Evolutionary conservation across 331 rosid species (phyloP).

Genomic region (Quercus lobata): DNA sequence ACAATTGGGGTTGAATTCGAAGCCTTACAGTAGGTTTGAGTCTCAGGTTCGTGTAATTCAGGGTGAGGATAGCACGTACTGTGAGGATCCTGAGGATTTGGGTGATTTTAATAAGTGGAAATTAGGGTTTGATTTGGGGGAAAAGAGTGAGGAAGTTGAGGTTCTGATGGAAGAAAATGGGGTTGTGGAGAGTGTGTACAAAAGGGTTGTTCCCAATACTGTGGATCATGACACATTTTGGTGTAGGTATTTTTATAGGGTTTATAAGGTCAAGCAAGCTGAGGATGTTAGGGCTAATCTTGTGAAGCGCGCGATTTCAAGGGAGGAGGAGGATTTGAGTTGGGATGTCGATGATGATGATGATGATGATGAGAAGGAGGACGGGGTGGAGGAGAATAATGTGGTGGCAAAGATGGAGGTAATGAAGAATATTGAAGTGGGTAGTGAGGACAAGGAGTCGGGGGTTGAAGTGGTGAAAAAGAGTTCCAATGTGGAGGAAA

Average conservation of each 20-base stretch:
- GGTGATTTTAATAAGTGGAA: conserved; percentile 61
- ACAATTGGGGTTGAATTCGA: conserved; percentile 43
- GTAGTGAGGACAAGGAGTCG: conserved; percentile 26
- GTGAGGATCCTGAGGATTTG: conserved; percentile 74
- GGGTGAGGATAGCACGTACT: conserved; percentile 62
- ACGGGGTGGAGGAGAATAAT: conserved; percentile 21
- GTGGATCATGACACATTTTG: conserved; percentile 70
- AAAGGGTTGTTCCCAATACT: conserved; percentile 50
- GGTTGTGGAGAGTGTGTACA: conserved; percentile 46
- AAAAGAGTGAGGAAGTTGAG: conserved; percentile 60
- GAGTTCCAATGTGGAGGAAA: conserved; percentile 27
- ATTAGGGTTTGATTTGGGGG: conserved; percentile 51
- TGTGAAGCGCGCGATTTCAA: conserved; percentile 62
- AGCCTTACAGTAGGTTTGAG: conserved; percentile 69
- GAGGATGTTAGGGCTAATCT: conserved; percentile 70
- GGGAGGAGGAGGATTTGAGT: conserved; percentile 87
- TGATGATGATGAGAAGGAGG: conserved; percentile 37
- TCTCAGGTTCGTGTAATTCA: conserved; percentile 65
- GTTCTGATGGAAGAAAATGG: conserved; percentile 52
- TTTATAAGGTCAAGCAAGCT: conserved; percentile 65
- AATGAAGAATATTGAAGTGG: conserved; percentile 24
- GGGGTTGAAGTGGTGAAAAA: conserved; percentile 16
- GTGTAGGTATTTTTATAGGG: conserved; percentile 76
- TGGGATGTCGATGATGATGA: conserved; percentile 93
- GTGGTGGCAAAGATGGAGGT: conserved; percentile 16